Conservation (phyloP, 1,284 basidiomycete genomes). For the Chondrostereum purpureum region DNA sequence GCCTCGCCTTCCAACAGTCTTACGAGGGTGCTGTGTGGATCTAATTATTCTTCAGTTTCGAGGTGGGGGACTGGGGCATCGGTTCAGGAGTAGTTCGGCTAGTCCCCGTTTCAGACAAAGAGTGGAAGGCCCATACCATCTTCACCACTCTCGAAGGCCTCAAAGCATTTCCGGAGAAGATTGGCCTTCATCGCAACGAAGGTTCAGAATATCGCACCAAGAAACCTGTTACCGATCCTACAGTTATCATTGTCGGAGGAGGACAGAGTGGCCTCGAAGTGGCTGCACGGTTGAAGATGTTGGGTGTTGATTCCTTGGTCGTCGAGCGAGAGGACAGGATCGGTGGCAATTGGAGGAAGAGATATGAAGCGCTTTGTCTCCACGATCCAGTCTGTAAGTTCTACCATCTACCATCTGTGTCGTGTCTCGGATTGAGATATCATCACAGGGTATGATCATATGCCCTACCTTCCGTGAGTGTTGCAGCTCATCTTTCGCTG, state of each 20-base stretch:
- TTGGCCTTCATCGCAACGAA: conserved; percentile 23
- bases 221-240: conserved; percentile 21
- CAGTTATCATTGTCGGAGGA: conserved; percentile 12
- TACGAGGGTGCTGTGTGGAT: conserved; percentile 54
- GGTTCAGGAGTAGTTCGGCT: conserved; percentile 49
- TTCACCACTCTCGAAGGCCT: conserved; percentile 47
- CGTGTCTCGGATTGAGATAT: conserved; percentile 8
- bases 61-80: conserved; percentile 36
- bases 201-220: conserved; percentile 9
- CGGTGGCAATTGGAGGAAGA: conserved; percentile 55
- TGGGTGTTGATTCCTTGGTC: conserved; percentile 48
- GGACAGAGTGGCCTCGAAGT: conserved; percentile 49
- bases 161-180: conserved; percentile 32
- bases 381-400: conserved; percentile 62
- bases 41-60: conserved; percentile 46
- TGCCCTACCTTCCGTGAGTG: conserved; percentile 43
- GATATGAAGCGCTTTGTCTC: conserved; percentile 58
- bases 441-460: conserved; percentile 41
- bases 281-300: conserved; percentile 54
- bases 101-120: conserved; percentile 36
- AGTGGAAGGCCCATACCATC: conserved; percentile 50
- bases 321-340: conserved; percentile 51
- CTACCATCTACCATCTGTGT: conserved; percentile 1
- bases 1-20: conserved; percentile 29
- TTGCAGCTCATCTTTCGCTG: conserved; percentile 8